A percentile compares a stretch with the other conserved stretches of the same genome.
Conservation (phyloP, 148 eudicot species). For the Gaultheria prostrata region DNA sequence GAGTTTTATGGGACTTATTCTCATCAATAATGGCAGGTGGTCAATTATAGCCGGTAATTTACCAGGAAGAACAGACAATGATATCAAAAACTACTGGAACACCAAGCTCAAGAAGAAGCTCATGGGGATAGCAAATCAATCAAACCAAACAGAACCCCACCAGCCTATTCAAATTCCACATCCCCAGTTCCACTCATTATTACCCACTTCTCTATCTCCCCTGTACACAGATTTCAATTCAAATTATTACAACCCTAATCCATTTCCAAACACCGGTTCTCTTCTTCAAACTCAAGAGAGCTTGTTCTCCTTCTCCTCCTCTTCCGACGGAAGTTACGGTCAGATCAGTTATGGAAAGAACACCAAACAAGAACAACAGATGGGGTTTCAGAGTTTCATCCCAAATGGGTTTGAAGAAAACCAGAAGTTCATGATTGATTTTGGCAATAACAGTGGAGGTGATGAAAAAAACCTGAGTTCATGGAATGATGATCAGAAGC, state of each 20-base stretch:
- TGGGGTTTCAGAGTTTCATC: slow-evolving; percentile 10
- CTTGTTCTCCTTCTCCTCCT: slow-evolving; percentile 20
- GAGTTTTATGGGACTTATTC: slow-evolving; percentile 8
- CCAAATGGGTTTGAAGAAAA: slow-evolving; percentile 23
- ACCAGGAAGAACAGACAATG: slow-evolving; percentile 56
- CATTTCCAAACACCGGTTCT: slow-evolving; percentile 11
- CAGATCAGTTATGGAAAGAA: slow-evolving; percentile 29
- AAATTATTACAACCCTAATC: slow-evolving; percentile 13
- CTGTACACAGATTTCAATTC: slow-evolving; percentile 17
- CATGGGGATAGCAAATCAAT: slow-evolving; percentile 19
- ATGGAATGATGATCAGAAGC: slow-evolving; percentile 11
- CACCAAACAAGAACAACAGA: slow-evolving; percentile 35
- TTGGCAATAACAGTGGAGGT: slow-evolving; percentile 13
- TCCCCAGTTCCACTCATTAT: slow-evolving; percentile 10
- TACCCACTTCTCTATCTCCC: background rate
- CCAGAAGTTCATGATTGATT: slow-evolving; percentile 30
- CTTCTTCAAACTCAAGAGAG: slow-evolving; percentile 24
- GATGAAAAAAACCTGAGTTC: background rate
- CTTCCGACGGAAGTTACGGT: slow-evolving; percentile 42
- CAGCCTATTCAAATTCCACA: background rate
- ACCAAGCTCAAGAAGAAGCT: slow-evolving; percentile 56
- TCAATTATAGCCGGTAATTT: slow-evolving; percentile 49
- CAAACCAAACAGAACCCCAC: slow-evolving; percentile 15
- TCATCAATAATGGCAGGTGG: slow-evolving; percentile 37
- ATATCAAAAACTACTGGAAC: slow-evolving; percentile 63